Evolutionary conservation across 73 alveolate genomes (phyloP), one percentile per base, ranked within the genome.

Genomic region (Breviolum minutum): DNA sequence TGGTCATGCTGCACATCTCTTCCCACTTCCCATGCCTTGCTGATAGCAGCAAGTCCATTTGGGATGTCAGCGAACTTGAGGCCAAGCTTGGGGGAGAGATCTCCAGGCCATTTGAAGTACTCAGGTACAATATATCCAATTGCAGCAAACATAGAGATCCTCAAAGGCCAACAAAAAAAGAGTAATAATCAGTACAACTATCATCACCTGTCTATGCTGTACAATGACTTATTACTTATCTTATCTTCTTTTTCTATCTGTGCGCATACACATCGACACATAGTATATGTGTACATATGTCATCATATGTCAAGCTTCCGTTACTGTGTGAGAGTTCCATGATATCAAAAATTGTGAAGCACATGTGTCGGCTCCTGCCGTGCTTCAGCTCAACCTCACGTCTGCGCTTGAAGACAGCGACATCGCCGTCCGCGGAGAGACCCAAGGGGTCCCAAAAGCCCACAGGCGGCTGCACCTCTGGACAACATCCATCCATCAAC

Each of bases 351-450:
- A 2, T 40, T 40, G 54, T 40, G 54, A 40, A 40, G 54, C 54
- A 40, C 54, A 40, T 40, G 85, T 68, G 32, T 13, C 27, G 64
- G 89, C 89, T 80, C 89, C 89, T 80, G 69, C 89, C 89, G 69
- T 80, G 89, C 89, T 80, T 80, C 70, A 80, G 90, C 90, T 81
- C 90, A 24, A 81, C 90, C 90, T 81, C 90, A 16, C 90, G 90
- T 40, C 90, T n/a, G 71, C 90, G 90, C 90, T 81, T 40, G 90
- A 81, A 81, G 90, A 81, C 90, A 19, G n/a, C 70, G 22, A 81
- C 19, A 32, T 81, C 90, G 60, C 90, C 90, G 70, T 81, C 90
- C 2, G 90, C 60, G 54, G 90, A 81, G 20, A 81, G 90, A 32
- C 90, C 90, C 71, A 81, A 54, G 70, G 90, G 90, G 90, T 81